phyloP scores from a whole-genome alignment of 768 basidiomycete genomes.

The Clitopilus hobsonii region DNA sequence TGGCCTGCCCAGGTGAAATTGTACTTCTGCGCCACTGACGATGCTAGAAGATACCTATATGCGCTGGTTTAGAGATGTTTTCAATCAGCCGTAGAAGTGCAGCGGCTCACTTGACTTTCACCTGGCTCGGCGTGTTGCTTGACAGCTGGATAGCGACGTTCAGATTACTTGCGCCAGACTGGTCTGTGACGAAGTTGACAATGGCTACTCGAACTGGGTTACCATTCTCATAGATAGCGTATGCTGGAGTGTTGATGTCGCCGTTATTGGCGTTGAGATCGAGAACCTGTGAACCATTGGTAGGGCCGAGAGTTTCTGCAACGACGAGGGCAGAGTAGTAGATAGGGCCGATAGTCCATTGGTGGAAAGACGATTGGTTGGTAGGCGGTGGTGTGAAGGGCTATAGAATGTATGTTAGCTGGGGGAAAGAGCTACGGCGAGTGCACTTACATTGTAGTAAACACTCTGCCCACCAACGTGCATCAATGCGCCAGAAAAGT shows the following conservation, averaged over 20 bases:
- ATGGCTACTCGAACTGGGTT: slow-evolving; percentile 56
- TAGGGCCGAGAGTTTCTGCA: slow-evolving; percentile 63
- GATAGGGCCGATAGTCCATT: slow-evolving; percentile 75
- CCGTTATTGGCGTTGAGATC: slow-evolving; percentile 54
- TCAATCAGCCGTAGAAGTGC: not conserved
- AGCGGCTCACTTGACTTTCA: slow-evolving; percentile 53
- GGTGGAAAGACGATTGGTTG: slow-evolving; percentile 51
- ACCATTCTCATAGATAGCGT: slow-evolving; percentile 72
- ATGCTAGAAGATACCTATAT: slow-evolving; percentile 47
- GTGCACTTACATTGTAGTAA: slow-evolving; percentile 54
- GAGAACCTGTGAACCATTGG: slow-evolving; percentile 56
- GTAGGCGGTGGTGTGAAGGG: slow-evolving; percentile 37
- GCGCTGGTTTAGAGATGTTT: slow-evolving; percentile 2
- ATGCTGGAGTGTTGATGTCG: slow-evolving; percentile 56
- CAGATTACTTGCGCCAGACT: slow-evolving; percentile 51
- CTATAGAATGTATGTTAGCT: slow-evolving; percentile 37
- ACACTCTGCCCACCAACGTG: slow-evolving; percentile 63
- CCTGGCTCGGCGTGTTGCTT: slow-evolving; percentile 34
- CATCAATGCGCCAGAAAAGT: slow-evolving; percentile 45
- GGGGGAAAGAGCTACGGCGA: slow-evolving; percentile 4
- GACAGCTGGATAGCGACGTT: slow-evolving; percentile 45
- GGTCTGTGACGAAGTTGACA: slow-evolving; percentile 69
- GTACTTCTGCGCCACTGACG: slow-evolving; percentile 45
- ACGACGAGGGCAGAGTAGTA: slow-evolving; percentile 72
- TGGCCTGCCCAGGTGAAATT: slow-evolving; percentile 62